Conservation (phyloP, 495 filamentous ascomycete genomes). For the Lophium mytilinum region DNA sequence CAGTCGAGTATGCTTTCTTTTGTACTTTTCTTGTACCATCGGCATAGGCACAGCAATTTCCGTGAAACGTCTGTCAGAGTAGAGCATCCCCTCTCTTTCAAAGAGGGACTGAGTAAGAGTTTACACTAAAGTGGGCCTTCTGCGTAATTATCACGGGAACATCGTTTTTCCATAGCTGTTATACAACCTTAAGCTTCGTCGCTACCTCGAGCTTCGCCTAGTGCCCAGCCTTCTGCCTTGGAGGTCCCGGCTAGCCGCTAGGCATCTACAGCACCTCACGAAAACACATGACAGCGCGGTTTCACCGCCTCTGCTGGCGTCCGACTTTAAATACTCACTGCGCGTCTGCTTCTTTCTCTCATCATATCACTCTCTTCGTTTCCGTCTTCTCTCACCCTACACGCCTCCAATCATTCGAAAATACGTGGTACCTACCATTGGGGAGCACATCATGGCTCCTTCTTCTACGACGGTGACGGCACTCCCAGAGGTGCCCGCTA, state of each 20-base stretch:
- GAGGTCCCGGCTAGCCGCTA: not conserved
- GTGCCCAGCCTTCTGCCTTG: not conserved
- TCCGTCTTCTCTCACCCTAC: not conserved
- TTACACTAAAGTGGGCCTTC: too few species aligned
- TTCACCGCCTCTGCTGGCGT: not conserved
- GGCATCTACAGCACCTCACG: not conserved
- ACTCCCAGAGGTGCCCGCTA: conserved; percentile 37
- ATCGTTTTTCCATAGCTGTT: too few species aligned
- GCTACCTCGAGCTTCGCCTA: too few species aligned
- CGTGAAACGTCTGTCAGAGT: too few species aligned
- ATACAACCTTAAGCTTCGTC: too few species aligned
- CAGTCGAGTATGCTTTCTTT: too few species aligned
- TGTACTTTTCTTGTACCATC: too few species aligned
- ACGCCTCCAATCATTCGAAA: not conserved
- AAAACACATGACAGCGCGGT: conserved; percentile 3
- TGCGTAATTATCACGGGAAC: too few species aligned
- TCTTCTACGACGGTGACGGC: not conserved
- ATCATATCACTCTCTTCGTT: not conserved
- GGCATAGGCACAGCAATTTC: too few species aligned
- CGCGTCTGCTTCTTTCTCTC: not conserved
- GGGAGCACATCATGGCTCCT: not conserved
- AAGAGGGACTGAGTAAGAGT: too few species aligned
- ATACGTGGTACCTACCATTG: not conserved
- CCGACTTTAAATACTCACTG: not conserved
- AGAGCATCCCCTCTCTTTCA: too few species aligned